These are phyloP conservation scores for Obelidium mucronatum DNA, from an alignment of 192 early-diverging fungal species.

Conservation along the genomic window DNA sequence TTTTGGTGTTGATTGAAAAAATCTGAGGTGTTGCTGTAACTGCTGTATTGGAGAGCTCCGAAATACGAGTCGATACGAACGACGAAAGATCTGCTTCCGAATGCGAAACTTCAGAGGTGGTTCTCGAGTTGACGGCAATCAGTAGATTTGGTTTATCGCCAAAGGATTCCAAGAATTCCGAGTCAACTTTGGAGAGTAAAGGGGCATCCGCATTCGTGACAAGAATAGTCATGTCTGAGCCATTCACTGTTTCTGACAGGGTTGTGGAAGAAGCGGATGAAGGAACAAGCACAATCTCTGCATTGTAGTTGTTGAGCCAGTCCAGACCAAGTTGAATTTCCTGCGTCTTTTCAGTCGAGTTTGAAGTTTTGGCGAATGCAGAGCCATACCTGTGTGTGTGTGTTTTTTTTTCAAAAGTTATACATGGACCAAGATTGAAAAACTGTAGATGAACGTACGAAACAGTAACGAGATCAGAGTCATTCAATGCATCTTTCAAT, in stretches of 20 bases:
- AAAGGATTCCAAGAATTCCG: slow-evolving; percentile 34
- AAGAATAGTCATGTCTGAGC: slow-evolving; percentile 46
- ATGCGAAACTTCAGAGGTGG: neutral
- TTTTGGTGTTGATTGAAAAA: slow-evolving; percentile 19
- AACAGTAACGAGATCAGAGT: neutral
- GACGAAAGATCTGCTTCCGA: neutral
- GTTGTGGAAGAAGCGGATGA: neutral
- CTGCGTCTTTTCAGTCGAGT: neutral
- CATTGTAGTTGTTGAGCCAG: slow-evolving; percentile 15
- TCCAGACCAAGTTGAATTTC: slow-evolving; percentile 24
- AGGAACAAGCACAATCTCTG: slow-evolving; percentile 10
- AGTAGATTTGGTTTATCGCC: slow-evolving; percentile 41
- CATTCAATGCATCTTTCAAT: slow-evolving; percentile 8
- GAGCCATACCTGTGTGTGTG: neutral
- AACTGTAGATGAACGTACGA: neutral
- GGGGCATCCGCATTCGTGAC: slow-evolving; percentile 37
- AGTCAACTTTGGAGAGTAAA: slow-evolving; percentile 30
- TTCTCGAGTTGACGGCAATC: slow-evolving; percentile 38
- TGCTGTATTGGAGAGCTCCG: slow-evolving; percentile 17
- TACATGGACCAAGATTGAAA: no score
- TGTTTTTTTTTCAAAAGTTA: no score
- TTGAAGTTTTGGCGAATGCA: slow-evolving; percentile 3
- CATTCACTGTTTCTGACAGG: slow-evolving; percentile 32
- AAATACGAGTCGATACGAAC: slow-evolving; percentile 9
- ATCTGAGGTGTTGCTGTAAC: neutral